Evolutionary conservation across 2,329 filamentous ascomycete species (phyloP), one percentile per base, ranked within the genome.

Genomic region (Plenodomus lindquistii): DNA sequence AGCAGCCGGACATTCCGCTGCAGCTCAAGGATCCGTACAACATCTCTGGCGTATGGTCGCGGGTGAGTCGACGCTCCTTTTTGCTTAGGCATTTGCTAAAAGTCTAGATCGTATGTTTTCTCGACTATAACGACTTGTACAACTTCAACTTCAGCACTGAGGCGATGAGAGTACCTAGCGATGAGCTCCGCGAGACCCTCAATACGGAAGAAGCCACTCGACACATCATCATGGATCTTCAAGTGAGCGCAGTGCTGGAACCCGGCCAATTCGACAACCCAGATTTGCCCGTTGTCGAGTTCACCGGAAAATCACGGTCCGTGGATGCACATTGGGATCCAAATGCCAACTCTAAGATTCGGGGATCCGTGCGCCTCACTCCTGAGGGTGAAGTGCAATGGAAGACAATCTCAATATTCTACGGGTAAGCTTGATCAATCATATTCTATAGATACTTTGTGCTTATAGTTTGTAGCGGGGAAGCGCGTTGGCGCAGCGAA

Each of bases 401-500:
- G 89, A 89, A 85, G 2, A 86, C 83, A 0, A 82, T 83, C 44
- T 87, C 84, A 1, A 78, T 90, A 11, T 83, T 82, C 55, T 73
- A 77, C 50, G 78, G 73, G 75, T 76, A 69, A 55, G 72, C 54
- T 16, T n/a, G n/a, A n/a, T n/a, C n/a, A n/a, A n/a, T n/a, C 21
- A 31, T 34, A 27, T n/a, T 6, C 18, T 4, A 11, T 1, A 16
- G 10, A 3, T 15, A 31, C 27, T 8, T 8, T 31, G 2, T 6
- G 7, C 29, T 6, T 2, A 13, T 0, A 19, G 42, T 9, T 50
- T 45, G 79, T 54, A 73, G 79, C 57, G 85, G 86, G 40, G 79
- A 88, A 55, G 84, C 88, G 62, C 77, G 87, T 18, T 92, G 88
- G 89, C 80, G 83, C n/a, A 88, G 85, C 62, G 89, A 93, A 72